Evolutionary conservation across 257 asterid genomes (phyloP).

Genomic region (Catharanthus roseus): DNA sequence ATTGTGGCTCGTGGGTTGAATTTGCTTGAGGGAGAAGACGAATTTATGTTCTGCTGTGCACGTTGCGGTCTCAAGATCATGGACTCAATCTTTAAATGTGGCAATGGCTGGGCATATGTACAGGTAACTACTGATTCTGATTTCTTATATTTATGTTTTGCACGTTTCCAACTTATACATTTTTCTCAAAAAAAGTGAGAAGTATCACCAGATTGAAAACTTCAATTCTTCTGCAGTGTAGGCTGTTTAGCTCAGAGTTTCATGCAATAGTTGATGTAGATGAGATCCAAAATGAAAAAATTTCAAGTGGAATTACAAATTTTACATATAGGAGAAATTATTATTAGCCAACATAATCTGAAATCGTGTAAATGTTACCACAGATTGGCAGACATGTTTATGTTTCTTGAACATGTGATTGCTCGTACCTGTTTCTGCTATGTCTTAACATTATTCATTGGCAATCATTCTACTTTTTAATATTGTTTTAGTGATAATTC

Average conservation of each 20-base stretch:
- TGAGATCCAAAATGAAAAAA: neutral
- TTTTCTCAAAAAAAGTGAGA: neutral
- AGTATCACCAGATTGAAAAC: neutral
- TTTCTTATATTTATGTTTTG: neutral
- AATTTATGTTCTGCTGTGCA: constrained; percentile 96
- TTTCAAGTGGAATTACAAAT: neutral
- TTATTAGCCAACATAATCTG: no score
- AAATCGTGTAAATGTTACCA: neutral
- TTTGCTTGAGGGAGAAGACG: constrained; percentile 93
- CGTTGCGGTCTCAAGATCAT: constrained; percentile 82
- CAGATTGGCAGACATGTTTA: neutral
- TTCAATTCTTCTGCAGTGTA: neutral
- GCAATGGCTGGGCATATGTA: constrained; percentile 99
- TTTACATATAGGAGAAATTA: neutral
- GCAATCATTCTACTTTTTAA: neutral
- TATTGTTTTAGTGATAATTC: neutral
- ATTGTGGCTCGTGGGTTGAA: constrained; percentile 84
- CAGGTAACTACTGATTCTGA: constrained; percentile 38
- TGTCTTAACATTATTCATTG: neutral
- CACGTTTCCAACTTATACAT: neutral
- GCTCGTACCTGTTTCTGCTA: neutral
- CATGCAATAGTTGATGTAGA: neutral
- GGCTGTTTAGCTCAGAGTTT: neutral
- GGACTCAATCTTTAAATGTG: constrained; percentile 78
- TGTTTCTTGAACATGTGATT: neutral